Conservation (phyloP, 2,329 filamentous ascomycete species). For the Paraphoma sp. region DNA sequence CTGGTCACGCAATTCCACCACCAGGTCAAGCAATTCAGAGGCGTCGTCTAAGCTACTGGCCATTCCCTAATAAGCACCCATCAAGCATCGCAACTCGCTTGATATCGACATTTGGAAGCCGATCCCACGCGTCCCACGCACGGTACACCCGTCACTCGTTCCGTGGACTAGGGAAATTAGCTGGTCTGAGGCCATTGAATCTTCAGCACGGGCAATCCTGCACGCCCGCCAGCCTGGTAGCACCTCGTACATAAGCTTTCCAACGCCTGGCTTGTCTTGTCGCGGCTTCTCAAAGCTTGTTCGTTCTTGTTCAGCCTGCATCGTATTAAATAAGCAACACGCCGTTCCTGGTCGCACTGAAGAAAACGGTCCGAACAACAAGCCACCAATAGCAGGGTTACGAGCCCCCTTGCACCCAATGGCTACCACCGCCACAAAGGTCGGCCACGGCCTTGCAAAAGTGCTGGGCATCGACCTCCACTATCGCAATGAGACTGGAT, state of each 20-base stretch:
- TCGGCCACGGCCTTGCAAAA: slow-evolving; percentile 78
- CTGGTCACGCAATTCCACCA: slow-evolving; percentile 35
- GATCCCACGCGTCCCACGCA: slow-evolving; percentile 5
- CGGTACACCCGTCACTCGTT: slow-evolving; percentile 1
- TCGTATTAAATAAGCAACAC: slow-evolving; percentile 12
- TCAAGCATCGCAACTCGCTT: slow-evolving; percentile 8
- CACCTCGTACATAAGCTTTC: slow-evolving; percentile 34
- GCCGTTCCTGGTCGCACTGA: slow-evolving; percentile 2
- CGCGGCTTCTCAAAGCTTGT: slow-evolving; percentile 33
- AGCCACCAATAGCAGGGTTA: not conserved
- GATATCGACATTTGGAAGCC: slow-evolving; percentile 11
- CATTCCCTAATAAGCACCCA: slow-evolving; percentile 15
- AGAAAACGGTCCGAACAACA: not conserved
- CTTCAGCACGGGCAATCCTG: slow-evolving; percentile 13
- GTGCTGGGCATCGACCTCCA: slow-evolving; percentile 82
- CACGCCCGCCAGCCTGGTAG: slow-evolving; percentile 8
- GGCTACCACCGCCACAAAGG: slow-evolving; percentile 56
- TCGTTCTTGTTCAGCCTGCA: slow-evolving; percentile 24
- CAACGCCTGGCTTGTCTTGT: slow-evolving; percentile 30
- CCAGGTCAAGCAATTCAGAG: slow-evolving; percentile 31
- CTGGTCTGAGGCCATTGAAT: slow-evolving; percentile 8
- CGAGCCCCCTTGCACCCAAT: slow-evolving; percentile 15
- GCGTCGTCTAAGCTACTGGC: slow-evolving; percentile 22
- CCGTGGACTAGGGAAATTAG: not conserved
- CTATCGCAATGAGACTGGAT: slow-evolving; percentile 64